Evolutionary conservation across 73 alveolate genomes (phyloP).

Genomic region (Paramecium caudatum): DNA sequence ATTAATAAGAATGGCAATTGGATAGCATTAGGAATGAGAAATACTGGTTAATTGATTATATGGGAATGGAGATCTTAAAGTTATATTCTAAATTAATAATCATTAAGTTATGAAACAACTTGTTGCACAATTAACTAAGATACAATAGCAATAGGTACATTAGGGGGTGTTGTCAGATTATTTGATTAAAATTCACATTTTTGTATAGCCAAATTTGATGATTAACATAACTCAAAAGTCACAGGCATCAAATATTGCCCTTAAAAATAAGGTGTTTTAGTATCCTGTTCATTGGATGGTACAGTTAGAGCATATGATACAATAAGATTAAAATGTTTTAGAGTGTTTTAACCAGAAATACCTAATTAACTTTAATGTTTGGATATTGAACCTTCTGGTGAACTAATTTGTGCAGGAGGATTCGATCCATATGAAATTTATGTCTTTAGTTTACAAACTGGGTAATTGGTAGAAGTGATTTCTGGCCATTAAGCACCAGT

Average conservation of each 20-base stretch:
- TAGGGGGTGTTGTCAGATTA: constrained; percentile 91
- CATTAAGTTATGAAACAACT: constrained; percentile 87
- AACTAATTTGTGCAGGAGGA: constrained; percentile 91
- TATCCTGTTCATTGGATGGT: constrained; percentile 95
- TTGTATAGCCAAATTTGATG: constrained; percentile 85
- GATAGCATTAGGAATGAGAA: constrained; percentile 92
- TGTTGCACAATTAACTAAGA: constrained; percentile 87
- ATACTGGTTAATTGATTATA: constrained; percentile 92
- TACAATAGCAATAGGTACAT: constrained; percentile 94
- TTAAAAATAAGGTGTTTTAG: constrained; percentile 83
- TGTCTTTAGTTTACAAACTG: constrained; percentile 94
- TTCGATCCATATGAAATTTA: constrained; percentile 94
- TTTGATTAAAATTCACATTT: constrained; percentile 87
- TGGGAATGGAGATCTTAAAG: constrained; percentile 98
- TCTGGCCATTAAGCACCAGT: constrained; percentile 96
- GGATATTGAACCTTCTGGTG: constrained; percentile 93
- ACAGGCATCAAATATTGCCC: constrained; percentile 92
- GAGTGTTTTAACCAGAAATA: constrained; percentile 92
- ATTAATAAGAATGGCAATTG: constrained; percentile 94
- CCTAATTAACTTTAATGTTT: constrained; percentile 90
- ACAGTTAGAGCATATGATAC: constrained; percentile 97
- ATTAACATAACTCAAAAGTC: constrained; percentile 84
- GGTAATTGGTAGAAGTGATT: constrained; percentile 91
- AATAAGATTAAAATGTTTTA: constrained; percentile 86
- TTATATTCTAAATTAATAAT: constrained; percentile 92